These are phyloP conservation scores for Pyronema domesticum DNA, from an alignment of 495 filamentous ascomycete species.

Conservation along the genomic window DNA sequence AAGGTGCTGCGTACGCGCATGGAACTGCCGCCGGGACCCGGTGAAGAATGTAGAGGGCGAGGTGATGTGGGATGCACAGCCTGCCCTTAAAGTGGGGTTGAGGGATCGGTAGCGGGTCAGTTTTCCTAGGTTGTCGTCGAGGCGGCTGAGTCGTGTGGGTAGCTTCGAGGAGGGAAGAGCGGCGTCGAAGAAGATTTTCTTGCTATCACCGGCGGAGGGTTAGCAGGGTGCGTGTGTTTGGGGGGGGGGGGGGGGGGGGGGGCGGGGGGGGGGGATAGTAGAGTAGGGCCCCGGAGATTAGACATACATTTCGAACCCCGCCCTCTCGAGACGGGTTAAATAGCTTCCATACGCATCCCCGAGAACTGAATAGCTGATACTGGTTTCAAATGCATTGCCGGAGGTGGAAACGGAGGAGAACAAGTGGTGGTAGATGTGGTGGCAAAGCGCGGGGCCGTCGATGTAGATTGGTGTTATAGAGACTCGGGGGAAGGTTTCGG, in stretches of 20 bases:
- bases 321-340: conserved; percentile 36
- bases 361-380: conserved; percentile 44
- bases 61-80: neutral
- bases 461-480: conserved; percentile 34
- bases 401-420: conserved; percentile 25
- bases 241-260: no score
- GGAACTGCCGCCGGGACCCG: neutral
- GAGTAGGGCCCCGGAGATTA: no score
- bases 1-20: conserved; percentile 1
- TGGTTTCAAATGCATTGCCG: conserved; percentile 32
- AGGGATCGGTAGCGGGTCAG: conserved; percentile 7
- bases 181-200: conserved; percentile 61
- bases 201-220: conserved; percentile 20
- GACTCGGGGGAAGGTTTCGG: conserved; percentile 28
- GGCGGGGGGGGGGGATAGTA: no score
- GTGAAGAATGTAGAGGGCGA: conserved; percentile 1
- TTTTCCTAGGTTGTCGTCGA: conserved; percentile 20
- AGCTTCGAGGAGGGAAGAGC: conserved; percentile 45
- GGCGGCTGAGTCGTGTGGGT: conserved; percentile 33
- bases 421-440: conserved; percentile 45
- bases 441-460: conserved; percentile 60
- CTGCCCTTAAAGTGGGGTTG: conserved; percentile 1
- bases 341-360: conserved; percentile 41
- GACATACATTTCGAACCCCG: conserved; percentile 39
- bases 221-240: no score